These are phyloP conservation scores for Cenchrus americanus DNA, from an alignment of 176 grass and related monocot species.

Conservation along the genomic window DNA sequence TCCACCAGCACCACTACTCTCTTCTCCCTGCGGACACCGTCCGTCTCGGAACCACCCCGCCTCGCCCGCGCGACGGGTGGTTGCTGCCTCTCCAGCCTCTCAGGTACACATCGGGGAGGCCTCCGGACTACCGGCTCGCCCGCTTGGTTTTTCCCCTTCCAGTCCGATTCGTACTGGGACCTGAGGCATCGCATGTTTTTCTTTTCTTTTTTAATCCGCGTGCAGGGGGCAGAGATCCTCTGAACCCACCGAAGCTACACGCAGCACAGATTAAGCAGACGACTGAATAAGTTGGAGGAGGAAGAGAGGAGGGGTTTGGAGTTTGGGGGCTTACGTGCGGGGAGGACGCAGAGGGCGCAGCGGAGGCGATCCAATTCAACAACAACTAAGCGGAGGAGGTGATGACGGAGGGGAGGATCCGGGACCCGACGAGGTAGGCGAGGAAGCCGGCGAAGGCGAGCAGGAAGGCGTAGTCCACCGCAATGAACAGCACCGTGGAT, in stretches of 20 bases:
- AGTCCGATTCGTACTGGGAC: constrained; percentile 7
- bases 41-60: not conserved
- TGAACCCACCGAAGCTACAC: not conserved
- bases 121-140: not conserved
- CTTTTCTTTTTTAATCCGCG: not conserved
- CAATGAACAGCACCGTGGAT: constrained; percentile 78
- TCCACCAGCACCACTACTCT: not conserved
- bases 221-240: not conserved
- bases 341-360: not conserved
- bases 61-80: not conserved
- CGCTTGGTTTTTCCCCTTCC: not conserved
- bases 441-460: constrained; percentile 80
- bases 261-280: not conserved
- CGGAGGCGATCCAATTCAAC: constrained; percentile 29
- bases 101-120: constrained; percentile 23
- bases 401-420: constrained; percentile 50
- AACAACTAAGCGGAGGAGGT: not conserved
- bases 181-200: not conserved
- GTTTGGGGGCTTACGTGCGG: constrained; percentile 46
- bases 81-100: no score
- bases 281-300: not conserved
- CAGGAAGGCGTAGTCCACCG: constrained; percentile 85
- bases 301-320: constrained; percentile 20
- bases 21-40: not conserved
- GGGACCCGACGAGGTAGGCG: constrained; percentile 73